A percentile compares a stretch with the other conserved stretches of the same genome.
phyloP scores from a whole-genome alignment of 805 yeast genomes.

The Diddensiella santjacobensis region DNA sequence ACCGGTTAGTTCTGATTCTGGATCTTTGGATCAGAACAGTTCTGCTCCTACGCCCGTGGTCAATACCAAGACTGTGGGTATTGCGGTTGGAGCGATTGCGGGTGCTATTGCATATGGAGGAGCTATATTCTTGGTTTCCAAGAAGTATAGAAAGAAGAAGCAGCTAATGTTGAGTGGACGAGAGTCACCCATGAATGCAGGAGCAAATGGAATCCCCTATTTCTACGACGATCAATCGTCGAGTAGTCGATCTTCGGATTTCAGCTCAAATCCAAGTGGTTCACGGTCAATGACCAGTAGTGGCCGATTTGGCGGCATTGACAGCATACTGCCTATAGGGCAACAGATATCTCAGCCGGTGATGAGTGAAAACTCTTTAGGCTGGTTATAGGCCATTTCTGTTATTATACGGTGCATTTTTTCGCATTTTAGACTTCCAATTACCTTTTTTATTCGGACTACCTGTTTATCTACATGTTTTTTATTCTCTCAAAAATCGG shows the following conservation, averaged over 20 bases:
- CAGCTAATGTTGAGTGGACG: slow-evolving; percentile 17
- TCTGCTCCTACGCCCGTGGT: slow-evolving; percentile 29
- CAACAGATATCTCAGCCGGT: slow-evolving; percentile 38
- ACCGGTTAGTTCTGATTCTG: slow-evolving; percentile 20
- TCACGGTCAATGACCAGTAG: slow-evolving; percentile 13
- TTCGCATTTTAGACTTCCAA: background rate
- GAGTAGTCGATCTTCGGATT: slow-evolving; percentile 15
- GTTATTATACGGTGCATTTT: background rate
- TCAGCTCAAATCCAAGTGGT: slow-evolving; percentile 9
- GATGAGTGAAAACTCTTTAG: slow-evolving; percentile 39
- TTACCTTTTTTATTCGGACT: slow-evolving; percentile 4
- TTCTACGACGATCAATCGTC: slow-evolving; percentile 23
- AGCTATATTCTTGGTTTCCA: slow-evolving; percentile 52
- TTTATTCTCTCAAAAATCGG: slow-evolving; percentile 1
- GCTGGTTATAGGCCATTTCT: slow-evolving; percentile 32
- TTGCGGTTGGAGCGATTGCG: slow-evolving; percentile 76
- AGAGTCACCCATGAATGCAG: slow-evolving; percentile 6
- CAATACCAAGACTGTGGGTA: slow-evolving; percentile 59
- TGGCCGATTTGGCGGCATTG: slow-evolving; percentile 17
- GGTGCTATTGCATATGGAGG: slow-evolving; percentile 69
- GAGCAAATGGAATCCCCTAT: slow-evolving; percentile 5
- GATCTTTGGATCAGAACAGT: slow-evolving; percentile 33
- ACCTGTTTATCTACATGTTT: slow-evolving; percentile 2
- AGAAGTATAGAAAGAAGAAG: slow-evolving; percentile 39
- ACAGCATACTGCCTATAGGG: slow-evolving; percentile 24